A percentile compares a stretch with the other conserved stretches of the same genome.
These are phyloP conservation scores for Uromyces viciae-fabae DNA, from an alignment of 1,284 basidiomycete genomes.

Conservation along the genomic window DNA sequence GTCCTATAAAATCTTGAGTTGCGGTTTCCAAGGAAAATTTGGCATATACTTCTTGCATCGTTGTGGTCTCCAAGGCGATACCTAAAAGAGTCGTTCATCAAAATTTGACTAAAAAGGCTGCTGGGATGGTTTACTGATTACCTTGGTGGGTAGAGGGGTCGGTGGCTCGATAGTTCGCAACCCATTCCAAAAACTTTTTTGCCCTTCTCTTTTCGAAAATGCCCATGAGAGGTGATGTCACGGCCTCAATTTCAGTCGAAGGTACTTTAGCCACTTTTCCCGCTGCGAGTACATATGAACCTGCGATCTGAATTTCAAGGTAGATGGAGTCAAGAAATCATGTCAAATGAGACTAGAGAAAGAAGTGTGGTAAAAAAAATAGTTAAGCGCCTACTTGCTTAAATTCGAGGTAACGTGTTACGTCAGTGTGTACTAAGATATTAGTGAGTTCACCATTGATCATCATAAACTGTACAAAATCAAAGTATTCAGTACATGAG, in stretches of 20 bases:
- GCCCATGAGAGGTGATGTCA: slow-evolving; percentile 91
- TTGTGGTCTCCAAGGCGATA: slow-evolving; percentile 76
- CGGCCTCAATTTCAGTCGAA: slow-evolving; percentile 94
- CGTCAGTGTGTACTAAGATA: slow-evolving; percentile 98
- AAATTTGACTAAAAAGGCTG: no score
- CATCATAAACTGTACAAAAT: slow-evolving; percentile 79
- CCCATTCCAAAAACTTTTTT: slow-evolving; percentile 97
- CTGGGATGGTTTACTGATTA: no score
- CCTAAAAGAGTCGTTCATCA: no score
- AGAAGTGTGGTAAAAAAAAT: not conserved
- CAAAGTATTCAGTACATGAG: not conserved
- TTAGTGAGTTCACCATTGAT: slow-evolving; percentile 95
- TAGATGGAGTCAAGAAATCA: not conserved
- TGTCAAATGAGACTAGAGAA: no score
- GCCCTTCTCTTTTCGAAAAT: slow-evolving; percentile 96
- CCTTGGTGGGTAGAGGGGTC: slow-evolving; percentile 94
- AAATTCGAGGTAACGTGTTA: slow-evolving; percentile 98
- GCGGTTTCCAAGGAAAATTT: slow-evolving; percentile 96
- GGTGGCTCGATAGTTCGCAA: slow-evolving; percentile 90
- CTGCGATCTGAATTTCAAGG: slow-evolving; percentile 65
- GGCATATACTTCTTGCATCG: slow-evolving; percentile 89
- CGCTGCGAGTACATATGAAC: slow-evolving; percentile 95
- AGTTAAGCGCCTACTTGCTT: slow-evolving; percentile 65
- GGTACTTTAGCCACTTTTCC: slow-evolving; percentile 97
- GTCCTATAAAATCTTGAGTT: slow-evolving; percentile 98